A percentile compares a stretch with the other conserved stretches of the same genome.
phyloP scores from a whole-genome alignment of 768 basidiomycete genomes.

The Rhodosporidiobolus sp. region DNA sequence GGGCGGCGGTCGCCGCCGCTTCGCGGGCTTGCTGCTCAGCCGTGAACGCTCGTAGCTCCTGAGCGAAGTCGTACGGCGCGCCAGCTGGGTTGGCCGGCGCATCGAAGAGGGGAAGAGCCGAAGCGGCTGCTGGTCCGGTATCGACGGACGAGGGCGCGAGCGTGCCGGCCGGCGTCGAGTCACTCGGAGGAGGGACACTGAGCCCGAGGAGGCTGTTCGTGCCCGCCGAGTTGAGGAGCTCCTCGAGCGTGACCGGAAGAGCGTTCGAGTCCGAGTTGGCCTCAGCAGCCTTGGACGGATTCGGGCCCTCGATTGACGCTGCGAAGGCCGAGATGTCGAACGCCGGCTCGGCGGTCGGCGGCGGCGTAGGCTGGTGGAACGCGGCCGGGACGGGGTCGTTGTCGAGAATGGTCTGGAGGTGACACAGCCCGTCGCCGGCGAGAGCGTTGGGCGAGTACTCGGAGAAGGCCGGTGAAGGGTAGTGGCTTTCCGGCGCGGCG shows the following conservation, averaged over 20 bases:
- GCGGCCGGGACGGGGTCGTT: slow-evolving; percentile 32
- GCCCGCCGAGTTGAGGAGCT: neutral
- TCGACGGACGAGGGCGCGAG: no score
- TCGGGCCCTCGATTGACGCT: slow-evolving; percentile 30
- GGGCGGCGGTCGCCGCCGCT: slow-evolving; percentile 27
- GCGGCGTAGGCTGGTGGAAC: slow-evolving; percentile 3
- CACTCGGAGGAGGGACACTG: neutral
- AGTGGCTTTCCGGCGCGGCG: slow-evolving; percentile 31
- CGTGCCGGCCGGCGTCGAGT: slow-evolving; percentile 8
- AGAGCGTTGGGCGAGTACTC: slow-evolving; percentile 21
- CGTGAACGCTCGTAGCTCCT: neutral
- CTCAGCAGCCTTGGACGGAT: neutral
- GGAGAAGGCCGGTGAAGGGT: slow-evolving; percentile 36
- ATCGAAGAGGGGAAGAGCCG: neutral
- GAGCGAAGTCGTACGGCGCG: slow-evolving; percentile 21
- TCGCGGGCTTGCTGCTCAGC: slow-evolving; percentile 29
- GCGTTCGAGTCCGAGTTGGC: neutral
- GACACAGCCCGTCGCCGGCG: slow-evolving; percentile 15
- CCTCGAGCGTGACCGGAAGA: slow-evolving; percentile 7
- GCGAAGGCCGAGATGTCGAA: slow-evolving; percentile 33
- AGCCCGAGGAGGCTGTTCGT: neutral
- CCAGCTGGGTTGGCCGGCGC: neutral
- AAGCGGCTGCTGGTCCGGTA: neutral
- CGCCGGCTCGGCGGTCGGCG: neutral
- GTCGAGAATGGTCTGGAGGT: slow-evolving; percentile 35